phyloP scores from a whole-genome alignment of 2,329 filamentous ascomycete species.

The Ceratocystis alfenasii region DNA sequence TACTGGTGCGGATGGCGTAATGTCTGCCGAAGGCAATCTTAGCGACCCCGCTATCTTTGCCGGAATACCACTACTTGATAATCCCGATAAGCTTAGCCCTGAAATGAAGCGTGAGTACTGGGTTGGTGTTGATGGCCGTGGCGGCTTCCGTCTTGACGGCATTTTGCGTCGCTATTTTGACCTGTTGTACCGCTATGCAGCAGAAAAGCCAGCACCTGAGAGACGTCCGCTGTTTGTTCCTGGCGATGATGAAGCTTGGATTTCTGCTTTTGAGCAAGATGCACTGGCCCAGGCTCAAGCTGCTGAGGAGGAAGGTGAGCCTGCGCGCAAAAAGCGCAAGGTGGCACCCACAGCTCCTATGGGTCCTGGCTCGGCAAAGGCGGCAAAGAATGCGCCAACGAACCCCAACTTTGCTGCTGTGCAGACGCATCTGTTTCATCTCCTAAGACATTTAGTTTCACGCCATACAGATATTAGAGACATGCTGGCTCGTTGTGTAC shows the following conservation, averaged over 20 bases:
- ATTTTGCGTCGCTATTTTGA: conserved; percentile 80
- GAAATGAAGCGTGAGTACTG: conserved; percentile 66
- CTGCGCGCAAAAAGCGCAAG: conserved; percentile 43
- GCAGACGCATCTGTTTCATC: conserved; percentile 86
- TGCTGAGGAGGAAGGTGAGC: conserved; percentile 30
- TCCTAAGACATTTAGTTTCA: conserved; percentile 70
- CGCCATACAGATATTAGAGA: conserved; percentile 76
- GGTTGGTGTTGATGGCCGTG: conserved; percentile 63
- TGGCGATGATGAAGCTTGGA: conserved; percentile 40
- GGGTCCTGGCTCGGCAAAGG: conserved; percentile 22
- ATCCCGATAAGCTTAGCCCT: conserved; percentile 43
- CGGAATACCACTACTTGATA: conserved; percentile 3
- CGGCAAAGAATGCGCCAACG: conserved; percentile 21
- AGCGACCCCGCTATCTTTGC: conserved; percentile 79
- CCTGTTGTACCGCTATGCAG: conserved; percentile 69
- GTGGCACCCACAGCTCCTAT: neutral
- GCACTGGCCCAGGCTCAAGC: conserved; percentile 28
- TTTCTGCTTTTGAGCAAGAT: conserved; percentile 29
- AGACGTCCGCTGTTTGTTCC: conserved; percentile 64
- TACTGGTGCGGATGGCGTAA: conserved; percentile 83
- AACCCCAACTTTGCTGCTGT: conserved; percentile 59
- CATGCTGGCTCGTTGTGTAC: conserved; percentile 56
- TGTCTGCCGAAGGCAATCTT: conserved; percentile 92
- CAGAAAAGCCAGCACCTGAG: conserved; percentile 52
- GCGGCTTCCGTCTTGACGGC: conserved; percentile 81